Conservation (phyloP, 345 rosid genomes). For the Bruguiera sexangula region DNA sequence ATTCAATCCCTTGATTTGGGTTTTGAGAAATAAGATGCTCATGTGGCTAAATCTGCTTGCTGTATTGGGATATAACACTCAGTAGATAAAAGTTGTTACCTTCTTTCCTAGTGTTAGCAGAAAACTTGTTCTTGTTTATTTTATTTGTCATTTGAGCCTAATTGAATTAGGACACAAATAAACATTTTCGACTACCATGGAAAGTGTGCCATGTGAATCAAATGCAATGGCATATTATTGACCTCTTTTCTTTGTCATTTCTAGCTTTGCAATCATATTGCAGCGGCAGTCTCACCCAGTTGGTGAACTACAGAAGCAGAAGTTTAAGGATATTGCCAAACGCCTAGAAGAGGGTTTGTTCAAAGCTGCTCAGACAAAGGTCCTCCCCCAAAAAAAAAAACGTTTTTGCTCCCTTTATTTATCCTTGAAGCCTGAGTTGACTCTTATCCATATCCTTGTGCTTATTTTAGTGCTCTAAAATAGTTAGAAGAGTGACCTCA, state of each 20-base stretch:
- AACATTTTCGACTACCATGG: neutral
- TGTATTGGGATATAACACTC: neutral
- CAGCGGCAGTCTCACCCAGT: slow-evolving; percentile 46
- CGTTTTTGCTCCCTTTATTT: neutral
- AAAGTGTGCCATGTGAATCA: neutral
- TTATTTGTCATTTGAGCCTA: no score
- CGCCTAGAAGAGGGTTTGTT: slow-evolving; percentile 87
- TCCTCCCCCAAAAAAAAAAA: slow-evolving; percentile 7
- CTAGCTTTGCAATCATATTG: slow-evolving; percentile 48
- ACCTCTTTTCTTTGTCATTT: slow-evolving; percentile 18
- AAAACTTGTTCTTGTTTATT: no score
- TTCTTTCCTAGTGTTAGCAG: no score
- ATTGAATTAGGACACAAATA: no score
- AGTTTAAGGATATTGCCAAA: slow-evolving; percentile 54
- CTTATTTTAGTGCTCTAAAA: neutral
- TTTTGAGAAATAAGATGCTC: neutral
- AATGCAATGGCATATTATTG: neutral
- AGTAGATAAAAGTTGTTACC: no score
- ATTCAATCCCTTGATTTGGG: neutral
- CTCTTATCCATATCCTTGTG: slow-evolving; percentile 2
- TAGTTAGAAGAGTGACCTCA: neutral
- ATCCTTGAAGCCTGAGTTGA: neutral
- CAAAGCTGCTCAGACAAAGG: slow-evolving; percentile 70
- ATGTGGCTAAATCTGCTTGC: neutral
- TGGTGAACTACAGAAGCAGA: slow-evolving; percentile 44